phyloP scores from a whole-genome alignment of 202 grass and related monocot species.

The Carex sylvatica region DNA sequence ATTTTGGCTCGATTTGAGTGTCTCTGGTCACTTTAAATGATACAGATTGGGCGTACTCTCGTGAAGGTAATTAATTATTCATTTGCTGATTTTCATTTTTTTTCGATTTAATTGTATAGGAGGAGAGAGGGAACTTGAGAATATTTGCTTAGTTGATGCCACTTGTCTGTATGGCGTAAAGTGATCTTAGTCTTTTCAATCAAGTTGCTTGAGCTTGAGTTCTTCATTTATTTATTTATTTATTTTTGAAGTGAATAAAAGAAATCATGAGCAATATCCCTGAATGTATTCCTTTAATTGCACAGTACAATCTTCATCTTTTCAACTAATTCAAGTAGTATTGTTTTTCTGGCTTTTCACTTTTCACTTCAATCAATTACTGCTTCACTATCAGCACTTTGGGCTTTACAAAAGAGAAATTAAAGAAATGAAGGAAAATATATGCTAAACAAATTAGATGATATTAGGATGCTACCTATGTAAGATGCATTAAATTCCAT shows the following conservation, averaged over 20 bases:
- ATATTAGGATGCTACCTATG: neutral
- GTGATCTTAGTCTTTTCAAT: conserved; percentile 6
- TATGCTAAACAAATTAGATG: neutral
- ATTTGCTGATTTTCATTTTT: neutral
- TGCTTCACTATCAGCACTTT: neutral
- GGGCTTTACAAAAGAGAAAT: neutral
- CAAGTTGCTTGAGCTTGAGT: conserved; percentile 2
- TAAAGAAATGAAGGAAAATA: neutral
- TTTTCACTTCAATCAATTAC: neutral
- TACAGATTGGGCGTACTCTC: neutral
- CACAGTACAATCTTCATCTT: neutral
- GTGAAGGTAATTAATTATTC: conserved; percentile 8
- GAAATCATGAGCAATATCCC: neutral
- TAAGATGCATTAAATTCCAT: neutral
- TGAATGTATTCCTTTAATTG: neutral
- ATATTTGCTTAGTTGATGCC: neutral
- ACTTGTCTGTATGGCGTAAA: conserved; percentile 20
- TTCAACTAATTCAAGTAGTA: neutral
- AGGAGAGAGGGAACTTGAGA: neutral
- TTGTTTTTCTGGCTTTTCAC: neutral
- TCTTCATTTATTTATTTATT: neutral
- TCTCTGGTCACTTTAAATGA: neutral
- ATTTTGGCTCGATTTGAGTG: neutral
- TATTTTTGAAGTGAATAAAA: neutral
- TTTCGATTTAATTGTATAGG: neutral